phyloP scores from a whole-genome alignment of 768 basidiomycete genomes.

The Suillus weaverae region DNA sequence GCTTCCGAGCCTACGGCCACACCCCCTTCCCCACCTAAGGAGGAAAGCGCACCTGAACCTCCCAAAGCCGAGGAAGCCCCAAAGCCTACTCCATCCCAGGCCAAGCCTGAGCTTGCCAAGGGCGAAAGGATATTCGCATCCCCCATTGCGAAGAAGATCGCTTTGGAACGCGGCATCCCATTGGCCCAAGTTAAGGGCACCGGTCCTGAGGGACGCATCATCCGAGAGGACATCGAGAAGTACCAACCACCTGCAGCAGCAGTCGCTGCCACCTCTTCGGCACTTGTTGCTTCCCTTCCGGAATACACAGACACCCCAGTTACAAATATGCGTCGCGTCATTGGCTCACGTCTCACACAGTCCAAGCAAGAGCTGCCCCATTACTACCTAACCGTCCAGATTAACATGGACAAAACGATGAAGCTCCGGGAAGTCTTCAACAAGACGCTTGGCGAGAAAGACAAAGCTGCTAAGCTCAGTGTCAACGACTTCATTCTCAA shows the following conservation, averaged over 20 bases:
- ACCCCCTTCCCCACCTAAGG: constrained; percentile 27
- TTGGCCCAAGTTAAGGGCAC: constrained; percentile 87
- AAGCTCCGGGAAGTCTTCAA: constrained; percentile 97
- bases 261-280: constrained; percentile 42
- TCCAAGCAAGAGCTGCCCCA: constrained; percentile 96
- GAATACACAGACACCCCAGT: constrained; percentile 91
- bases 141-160: constrained; percentile 96
- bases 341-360: constrained; percentile 86
- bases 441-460: constrained; percentile 79
- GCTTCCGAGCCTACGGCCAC: constrained; percentile 61
- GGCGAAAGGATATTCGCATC: constrained; percentile 92
- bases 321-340: constrained; percentile 92
- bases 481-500: constrained; percentile 99
- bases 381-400: constrained; percentile 93
- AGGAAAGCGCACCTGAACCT: constrained; percentile 43
- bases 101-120: constrained; percentile 49
- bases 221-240: constrained; percentile 92
- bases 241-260: constrained; percentile 62
- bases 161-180: constrained; percentile 91
- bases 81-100: constrained; percentile 34
- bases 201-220: constrained; percentile 91
- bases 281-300: constrained; percentile 50
- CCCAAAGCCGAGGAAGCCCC: constrained; percentile 39
- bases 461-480: constrained; percentile 89
- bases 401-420: constrained; percentile 94